Conservation (phyloP, 2,329 filamentous ascomycete genomes). For the Trichoderma sp. region DNA sequence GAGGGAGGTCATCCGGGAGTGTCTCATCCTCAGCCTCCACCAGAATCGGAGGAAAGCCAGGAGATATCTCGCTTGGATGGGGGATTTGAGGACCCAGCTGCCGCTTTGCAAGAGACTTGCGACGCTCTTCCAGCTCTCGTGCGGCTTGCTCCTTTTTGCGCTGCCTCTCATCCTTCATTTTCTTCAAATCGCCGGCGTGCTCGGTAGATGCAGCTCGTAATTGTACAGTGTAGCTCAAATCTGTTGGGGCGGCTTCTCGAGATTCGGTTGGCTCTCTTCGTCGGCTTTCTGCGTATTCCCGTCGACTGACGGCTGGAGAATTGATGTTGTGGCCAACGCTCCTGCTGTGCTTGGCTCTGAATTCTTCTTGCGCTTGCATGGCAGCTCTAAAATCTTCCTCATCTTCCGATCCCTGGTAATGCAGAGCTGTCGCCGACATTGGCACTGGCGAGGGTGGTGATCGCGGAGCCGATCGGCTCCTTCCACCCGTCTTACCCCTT, state of each 20-base stretch:
- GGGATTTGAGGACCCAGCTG: constrained; percentile 80
- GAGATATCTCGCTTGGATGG: constrained; percentile 61
- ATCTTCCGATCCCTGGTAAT: constrained; percentile 57
- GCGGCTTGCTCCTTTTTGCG: constrained; percentile 74
- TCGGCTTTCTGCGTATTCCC: constrained; percentile 45
- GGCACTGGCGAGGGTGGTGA: constrained; percentile 83
- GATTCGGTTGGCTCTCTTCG: constrained; percentile 36
- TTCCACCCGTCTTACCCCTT: constrained; percentile 37
- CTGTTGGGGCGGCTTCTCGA: constrained; percentile 33
- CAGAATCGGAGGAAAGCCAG: constrained; percentile 30
- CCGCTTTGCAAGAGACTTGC: constrained; percentile 78
- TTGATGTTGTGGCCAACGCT: constrained; percentile 48
- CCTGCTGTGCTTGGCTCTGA: constrained; percentile 56
- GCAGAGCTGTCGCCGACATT: constrained; percentile 56
- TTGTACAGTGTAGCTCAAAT: background rate
- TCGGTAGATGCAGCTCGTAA: constrained; percentile 46
- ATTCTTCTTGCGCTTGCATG: constrained; percentile 55
- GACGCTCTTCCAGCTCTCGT: constrained; percentile 83
- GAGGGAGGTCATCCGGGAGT: constrained; percentile 47
- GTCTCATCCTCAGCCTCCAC: constrained; percentile 48
- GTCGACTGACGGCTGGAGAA: constrained; percentile 38
- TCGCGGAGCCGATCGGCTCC: constrained; percentile 56
- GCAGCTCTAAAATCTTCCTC: constrained; percentile 62
- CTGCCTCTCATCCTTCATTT: constrained; percentile 61
- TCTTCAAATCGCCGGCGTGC: constrained; percentile 55